Conservation (phyloP, 2,329 filamentous ascomycete species). For the Allantophomopsis cytisporea region DNA sequence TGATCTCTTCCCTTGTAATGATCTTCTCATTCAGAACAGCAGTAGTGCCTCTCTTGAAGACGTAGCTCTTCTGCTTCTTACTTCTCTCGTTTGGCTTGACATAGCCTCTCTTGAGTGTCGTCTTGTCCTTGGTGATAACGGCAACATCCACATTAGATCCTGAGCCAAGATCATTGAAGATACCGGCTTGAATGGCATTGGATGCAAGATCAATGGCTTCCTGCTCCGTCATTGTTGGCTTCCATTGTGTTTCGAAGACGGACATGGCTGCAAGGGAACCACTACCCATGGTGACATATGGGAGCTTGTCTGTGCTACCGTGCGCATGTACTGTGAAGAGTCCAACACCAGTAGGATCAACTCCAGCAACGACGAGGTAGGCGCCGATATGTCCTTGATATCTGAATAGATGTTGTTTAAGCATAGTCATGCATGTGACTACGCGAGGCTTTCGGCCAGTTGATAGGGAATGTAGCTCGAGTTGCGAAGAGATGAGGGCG, state of each 20-base stretch:
- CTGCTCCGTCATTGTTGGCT: slow-evolving; percentile 59
- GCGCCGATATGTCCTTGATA: slow-evolving; percentile 97
- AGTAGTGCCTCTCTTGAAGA: slow-evolving; percentile 83
- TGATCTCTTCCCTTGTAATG: slow-evolving; percentile 85
- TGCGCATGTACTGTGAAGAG: slow-evolving; percentile 98
- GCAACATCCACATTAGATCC: slow-evolving; percentile 96
- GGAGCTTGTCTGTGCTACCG: slow-evolving; percentile 95
- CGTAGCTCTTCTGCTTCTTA: slow-evolving; percentile 87
- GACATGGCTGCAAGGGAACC: slow-evolving; percentile 95
- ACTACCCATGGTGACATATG: slow-evolving; percentile 98
- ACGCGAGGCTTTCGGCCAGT: slow-evolving; percentile 95
- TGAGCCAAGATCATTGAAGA: slow-evolving; percentile 96
- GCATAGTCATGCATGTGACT: slow-evolving; percentile 97
- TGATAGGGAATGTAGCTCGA: slow-evolving; percentile 92
- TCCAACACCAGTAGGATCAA: slow-evolving; percentile 88
- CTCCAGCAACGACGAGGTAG: slow-evolving; percentile 92
- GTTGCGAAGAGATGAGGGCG: slow-evolving; percentile 93
- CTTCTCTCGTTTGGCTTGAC: slow-evolving; percentile 85
- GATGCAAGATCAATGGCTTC: slow-evolving; percentile 73
- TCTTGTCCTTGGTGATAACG: slow-evolving; percentile 91
- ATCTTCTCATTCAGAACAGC: slow-evolving; percentile 93
- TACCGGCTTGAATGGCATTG: slow-evolving; percentile 87
- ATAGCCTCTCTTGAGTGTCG: slow-evolving; percentile 83
- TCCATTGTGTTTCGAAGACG: slow-evolving; percentile 95
- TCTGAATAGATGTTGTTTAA: slow-evolving; percentile 98